Conservation (phyloP, 768 basidiomycete species). For the Leucosporidium yakuticum region DNA sequence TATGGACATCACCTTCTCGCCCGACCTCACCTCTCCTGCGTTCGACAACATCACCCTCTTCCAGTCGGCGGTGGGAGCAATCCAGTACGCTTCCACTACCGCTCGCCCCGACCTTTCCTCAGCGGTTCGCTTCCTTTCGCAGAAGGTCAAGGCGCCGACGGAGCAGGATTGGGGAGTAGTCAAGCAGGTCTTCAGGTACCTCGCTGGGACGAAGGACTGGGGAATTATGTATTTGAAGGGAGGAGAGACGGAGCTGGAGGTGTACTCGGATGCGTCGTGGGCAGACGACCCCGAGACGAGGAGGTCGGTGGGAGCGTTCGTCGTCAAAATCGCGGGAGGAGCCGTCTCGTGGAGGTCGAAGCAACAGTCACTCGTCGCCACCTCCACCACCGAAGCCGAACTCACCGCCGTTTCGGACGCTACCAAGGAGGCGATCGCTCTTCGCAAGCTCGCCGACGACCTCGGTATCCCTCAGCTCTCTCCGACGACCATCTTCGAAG, state of each 20-base stretch:
- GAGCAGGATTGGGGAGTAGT: neutral
- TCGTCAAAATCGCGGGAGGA: slow-evolving; percentile 39
- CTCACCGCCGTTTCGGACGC: slow-evolving; percentile 44
- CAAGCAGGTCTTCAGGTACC: slow-evolving; percentile 48
- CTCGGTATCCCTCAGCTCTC: neutral
- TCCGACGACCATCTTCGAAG: slow-evolving; percentile 16
- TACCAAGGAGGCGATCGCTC: slow-evolving; percentile 6
- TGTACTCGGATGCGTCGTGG: neutral
- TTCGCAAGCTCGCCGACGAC: slow-evolving; percentile 9
- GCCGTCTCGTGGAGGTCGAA: slow-evolving; percentile 48
- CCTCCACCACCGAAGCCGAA: slow-evolving; percentile 50
- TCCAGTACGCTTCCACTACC: neutral
- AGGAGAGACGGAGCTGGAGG: neutral
- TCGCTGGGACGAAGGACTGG: slow-evolving; percentile 40
- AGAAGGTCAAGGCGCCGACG: neutral
- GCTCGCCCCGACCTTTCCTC: neutral
- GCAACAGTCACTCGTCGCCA: slow-evolving; percentile 46
- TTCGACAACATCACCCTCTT: too few relatives aligned
- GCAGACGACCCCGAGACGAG: neutral
- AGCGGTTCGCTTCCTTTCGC: neutral
- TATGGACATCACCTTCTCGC: neutral
- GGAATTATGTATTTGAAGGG: slow-evolving; percentile 43
- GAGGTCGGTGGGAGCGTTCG: neutral
- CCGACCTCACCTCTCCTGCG: slow-evolving; percentile 35
- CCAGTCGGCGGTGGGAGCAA: neutral